A percentile compares a stretch with the other conserved stretches of the same genome.
Evolutionary conservation across 495 filamentous ascomycete genomes (phyloP).

Genomic region (Beverwykella pulmonaria): DNA sequence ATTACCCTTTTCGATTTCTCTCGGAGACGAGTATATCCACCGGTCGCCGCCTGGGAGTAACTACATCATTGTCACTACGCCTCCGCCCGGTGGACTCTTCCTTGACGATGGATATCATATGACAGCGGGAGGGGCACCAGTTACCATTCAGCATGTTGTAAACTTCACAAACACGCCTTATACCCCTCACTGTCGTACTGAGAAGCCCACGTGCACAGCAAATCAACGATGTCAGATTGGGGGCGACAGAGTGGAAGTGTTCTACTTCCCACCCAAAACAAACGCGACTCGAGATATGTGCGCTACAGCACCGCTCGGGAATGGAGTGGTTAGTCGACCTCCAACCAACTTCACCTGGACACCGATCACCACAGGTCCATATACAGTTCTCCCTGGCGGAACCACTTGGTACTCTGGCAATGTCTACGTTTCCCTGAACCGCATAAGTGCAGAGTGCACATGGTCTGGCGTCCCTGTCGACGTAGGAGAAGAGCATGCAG

Average conservation of each 20-base stretch:
- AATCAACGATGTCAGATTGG: slow-evolving; percentile 14
- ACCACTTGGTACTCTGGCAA: slow-evolving; percentile 30
- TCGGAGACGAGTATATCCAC: slow-evolving; percentile 17
- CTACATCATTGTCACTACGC: slow-evolving; percentile 23
- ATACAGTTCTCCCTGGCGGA: slow-evolving; percentile 19
- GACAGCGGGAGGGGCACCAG: slow-evolving; percentile 11
- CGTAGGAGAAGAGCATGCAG: slow-evolving; percentile 13
- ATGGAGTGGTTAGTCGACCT: slow-evolving; percentile 9
- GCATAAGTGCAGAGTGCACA: slow-evolving; percentile 14
- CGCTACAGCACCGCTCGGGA: slow-evolving; percentile 17
- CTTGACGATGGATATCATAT: slow-evolving; percentile 14
- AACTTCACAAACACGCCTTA: slow-evolving; percentile 16
- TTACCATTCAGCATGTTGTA: slow-evolving; percentile 18
- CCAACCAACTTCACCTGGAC: slow-evolving; percentile 25
- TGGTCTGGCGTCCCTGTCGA: slow-evolving; percentile 14
- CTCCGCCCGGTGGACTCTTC: slow-evolving; percentile 25
- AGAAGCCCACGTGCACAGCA: slow-evolving; percentile 25
- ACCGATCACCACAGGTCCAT: slow-evolving; percentile 26
- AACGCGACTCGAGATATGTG: slow-evolving; percentile 26
- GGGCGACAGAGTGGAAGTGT: slow-evolving; percentile 15
- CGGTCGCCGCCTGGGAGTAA: background rate
- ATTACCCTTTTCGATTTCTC: slow-evolving; percentile 9
- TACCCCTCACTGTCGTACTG: slow-evolving; percentile 25
- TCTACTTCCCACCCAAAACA: slow-evolving; percentile 24
- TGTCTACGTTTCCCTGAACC: slow-evolving; percentile 24